Evolutionary conservation across 2,329 filamentous ascomycete species (phyloP), one percentile per base, ranked within the genome.

Genomic region (Fusarium nygamai): DNA sequence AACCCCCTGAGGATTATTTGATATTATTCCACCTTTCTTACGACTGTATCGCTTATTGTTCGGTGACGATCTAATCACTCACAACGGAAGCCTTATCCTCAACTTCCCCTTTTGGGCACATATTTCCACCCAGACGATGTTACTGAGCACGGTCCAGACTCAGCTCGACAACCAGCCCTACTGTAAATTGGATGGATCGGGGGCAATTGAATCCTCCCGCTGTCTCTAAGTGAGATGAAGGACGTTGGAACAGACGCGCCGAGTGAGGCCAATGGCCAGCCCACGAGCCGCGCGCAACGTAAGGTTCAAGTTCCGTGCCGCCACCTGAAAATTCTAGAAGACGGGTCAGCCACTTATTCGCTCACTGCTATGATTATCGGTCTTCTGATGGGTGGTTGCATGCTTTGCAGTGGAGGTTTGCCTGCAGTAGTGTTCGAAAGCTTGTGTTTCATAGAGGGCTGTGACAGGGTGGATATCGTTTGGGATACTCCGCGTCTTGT

Each of bases 321-420:
- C 58, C 64, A 75, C 57, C 44, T 72, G 61, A 70, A 27, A 70
- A 51, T 75, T 75, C 68, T 64, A 75, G 72, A 74, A 74, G 51
- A 72, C 51, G 56, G 57, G 41, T 24, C 68, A 41, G 66, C 53
- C 41, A 66, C 47, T 56, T 47, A 56, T 50, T 50, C 59, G 63
- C 44, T 51, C 67, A 41, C 34, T 47, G 39, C 27, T 38, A 50
- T 57, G 24, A 31, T 63, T 54, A 51, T n/a, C 31, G 19, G 24
- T 51, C 16, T 48, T 36, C 56, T 60, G 50, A 74, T 65, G 69
- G 59, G 56, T 56, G 56, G 20, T 44, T 73, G 53, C 65, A 61
- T 68, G 67, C 36, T 31, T 57, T 64, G 56, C 47, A 56, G 48
- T 51, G 54, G 59, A 65, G 43, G 47, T 29, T 61, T 57, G 56